Conservation (phyloP, 306 rosid species). For the Senna siamea region DNA sequence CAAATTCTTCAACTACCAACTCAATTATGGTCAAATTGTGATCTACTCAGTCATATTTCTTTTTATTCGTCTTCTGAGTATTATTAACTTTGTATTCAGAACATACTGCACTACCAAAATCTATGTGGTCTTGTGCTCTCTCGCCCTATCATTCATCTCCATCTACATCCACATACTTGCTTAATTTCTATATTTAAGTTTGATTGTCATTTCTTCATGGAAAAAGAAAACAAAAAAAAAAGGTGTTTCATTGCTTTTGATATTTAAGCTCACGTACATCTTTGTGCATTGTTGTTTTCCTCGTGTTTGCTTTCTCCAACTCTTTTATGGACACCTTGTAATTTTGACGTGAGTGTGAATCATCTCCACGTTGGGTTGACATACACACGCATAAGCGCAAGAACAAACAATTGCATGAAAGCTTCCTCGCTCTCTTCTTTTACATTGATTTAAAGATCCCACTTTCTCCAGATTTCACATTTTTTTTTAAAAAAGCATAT, state of each 20-base stretch:
- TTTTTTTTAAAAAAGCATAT: neutral
- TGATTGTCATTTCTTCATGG: neutral
- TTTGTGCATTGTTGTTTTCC: neutral
- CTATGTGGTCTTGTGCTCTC: neutral
- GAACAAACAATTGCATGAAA: neutral
- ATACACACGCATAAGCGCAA: neutral
- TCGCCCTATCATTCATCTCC: neutral
- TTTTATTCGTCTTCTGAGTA: too few relatives aligned
- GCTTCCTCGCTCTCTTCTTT: neutral
- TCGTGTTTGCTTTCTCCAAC: neutral
- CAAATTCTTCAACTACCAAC: neutral
- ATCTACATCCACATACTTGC: neutral
- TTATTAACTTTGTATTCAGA: too few relatives aligned
- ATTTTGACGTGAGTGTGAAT: constrained; percentile 18
- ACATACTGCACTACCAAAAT: too few relatives aligned
- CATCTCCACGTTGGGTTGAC: neutral
- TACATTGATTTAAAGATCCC: neutral
- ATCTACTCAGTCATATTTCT: too few relatives aligned
- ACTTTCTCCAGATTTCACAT: neutral
- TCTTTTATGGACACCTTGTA: neutral
- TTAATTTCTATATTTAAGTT: neutral
- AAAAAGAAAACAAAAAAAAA: too few relatives aligned
- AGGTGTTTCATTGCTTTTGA: neutral
- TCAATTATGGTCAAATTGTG: neutral
- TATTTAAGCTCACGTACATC: neutral